A percentile compares a stretch with the other conserved stretches of the same genome.
Conservation (phyloP, 148 eudicot species). For the Gaultheria prostrata region DNA sequence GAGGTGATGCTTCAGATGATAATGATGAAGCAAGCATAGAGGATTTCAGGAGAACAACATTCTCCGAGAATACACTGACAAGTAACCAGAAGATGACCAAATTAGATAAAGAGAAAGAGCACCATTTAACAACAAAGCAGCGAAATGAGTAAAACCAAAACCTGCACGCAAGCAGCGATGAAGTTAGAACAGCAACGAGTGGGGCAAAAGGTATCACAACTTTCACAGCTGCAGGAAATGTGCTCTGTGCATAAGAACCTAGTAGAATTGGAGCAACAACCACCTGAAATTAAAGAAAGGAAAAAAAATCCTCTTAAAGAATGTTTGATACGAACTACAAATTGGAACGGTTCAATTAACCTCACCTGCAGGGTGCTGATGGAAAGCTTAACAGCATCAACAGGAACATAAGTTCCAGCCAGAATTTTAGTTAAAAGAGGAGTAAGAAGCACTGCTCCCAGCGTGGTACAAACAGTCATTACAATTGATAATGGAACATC, state of each 20-base stretch:
- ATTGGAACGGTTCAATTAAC: neutral
- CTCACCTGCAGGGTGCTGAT: conserved; percentile 70
- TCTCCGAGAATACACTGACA: conserved; percentile 66
- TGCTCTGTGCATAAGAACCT: conserved; percentile 54
- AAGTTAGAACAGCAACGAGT: conserved; percentile 50
- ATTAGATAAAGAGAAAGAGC: neutral
- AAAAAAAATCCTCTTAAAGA: neutral
- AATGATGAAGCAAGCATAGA: conserved; percentile 34
- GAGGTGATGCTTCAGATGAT: conserved; percentile 33
- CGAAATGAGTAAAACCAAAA: conserved; percentile 13
- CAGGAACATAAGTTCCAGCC: conserved; percentile 67
- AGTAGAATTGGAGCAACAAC: conserved; percentile 69
- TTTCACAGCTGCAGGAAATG: conserved; percentile 53
- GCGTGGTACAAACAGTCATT: conserved; percentile 65
- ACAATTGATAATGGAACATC: conserved; percentile 69
- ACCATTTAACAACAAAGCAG: conserved; percentile 4
- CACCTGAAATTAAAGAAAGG: conserved; percentile 36
- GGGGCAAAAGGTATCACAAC: conserved; percentile 52
- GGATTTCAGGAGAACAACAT: conserved; percentile 48
- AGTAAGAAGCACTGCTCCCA: conserved; percentile 70
- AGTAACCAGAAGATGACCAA: conserved; percentile 2
- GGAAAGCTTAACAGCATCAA: conserved; percentile 60
- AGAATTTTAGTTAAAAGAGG: conserved; percentile 52
- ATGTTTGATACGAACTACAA: neutral
- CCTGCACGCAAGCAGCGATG: conserved; percentile 75